phyloP scores from a whole-genome alignment of 768 basidiomycete genomes.

The Tephrocybe rancida region DNA sequence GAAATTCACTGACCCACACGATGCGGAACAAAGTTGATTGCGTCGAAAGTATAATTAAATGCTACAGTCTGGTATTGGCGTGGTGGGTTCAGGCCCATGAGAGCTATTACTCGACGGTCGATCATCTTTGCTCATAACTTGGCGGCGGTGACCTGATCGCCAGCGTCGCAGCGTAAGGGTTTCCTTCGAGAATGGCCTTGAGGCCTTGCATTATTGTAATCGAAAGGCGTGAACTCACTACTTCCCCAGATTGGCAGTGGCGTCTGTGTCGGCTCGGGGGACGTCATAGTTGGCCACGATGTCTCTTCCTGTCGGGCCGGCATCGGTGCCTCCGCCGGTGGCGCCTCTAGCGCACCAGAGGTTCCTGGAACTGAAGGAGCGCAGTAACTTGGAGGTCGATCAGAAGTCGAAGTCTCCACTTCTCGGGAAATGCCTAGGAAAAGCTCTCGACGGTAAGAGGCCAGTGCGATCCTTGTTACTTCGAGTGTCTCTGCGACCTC shows the following conservation, averaged over 20 bases:
- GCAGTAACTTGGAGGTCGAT: slow-evolving; percentile 32
- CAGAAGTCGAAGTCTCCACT: slow-evolving; percentile 5
- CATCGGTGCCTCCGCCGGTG: slow-evolving; percentile 1
- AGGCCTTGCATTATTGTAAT: neutral
- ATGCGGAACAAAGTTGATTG: too few relatives aligned
- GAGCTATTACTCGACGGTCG: too few relatives aligned
- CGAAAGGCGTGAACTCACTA: slow-evolving; percentile 25
- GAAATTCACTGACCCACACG: too few relatives aligned
- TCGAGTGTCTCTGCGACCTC: slow-evolving; percentile 28
- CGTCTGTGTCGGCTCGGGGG: neutral
- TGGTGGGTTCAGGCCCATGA: too few relatives aligned
- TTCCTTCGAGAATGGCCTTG: slow-evolving; percentile 7
- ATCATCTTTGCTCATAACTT: slow-evolving; percentile 2
- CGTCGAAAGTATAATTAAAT: too few relatives aligned
- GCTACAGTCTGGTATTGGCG: too few relatives aligned
- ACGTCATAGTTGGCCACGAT: neutral
- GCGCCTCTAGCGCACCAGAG: neutral
- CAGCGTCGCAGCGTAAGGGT: slow-evolving; percentile 23
- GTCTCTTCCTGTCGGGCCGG: neutral
- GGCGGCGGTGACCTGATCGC: slow-evolving; percentile 5
- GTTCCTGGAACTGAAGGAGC: slow-evolving; percentile 7
- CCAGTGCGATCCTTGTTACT: slow-evolving; percentile 26
- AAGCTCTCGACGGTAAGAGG: slow-evolving; percentile 31
- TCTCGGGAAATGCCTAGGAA: slow-evolving; percentile 33
- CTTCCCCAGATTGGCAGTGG: slow-evolving; percentile 28